These are phyloP conservation scores for Claviceps sp. DNA, from an alignment of 2,329 filamentous ascomycete species.

Conservation along the genomic window DNA sequence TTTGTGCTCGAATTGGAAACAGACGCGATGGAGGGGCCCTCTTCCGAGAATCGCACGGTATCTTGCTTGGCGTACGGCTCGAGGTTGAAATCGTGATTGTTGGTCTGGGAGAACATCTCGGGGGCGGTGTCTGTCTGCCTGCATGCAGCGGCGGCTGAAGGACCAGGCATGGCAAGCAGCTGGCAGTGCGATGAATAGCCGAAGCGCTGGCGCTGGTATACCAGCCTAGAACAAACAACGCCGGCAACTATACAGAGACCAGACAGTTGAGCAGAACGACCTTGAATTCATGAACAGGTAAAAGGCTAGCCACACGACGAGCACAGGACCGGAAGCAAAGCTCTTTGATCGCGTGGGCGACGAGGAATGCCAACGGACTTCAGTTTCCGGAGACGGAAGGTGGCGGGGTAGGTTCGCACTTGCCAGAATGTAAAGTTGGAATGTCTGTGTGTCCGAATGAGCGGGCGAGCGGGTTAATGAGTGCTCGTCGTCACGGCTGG, in stretches of 20 bases:
- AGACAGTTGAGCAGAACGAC: not conserved
- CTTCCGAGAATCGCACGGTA: conserved; percentile 8
- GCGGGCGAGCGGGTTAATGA: not conserved
- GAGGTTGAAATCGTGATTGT: not conserved
- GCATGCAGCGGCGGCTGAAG: conserved; percentile 3
- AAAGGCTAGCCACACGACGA: not conserved
- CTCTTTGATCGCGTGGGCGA: conserved; percentile 2
- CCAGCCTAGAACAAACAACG: not conserved
- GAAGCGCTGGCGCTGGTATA: not conserved
- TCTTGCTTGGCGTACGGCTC: conserved; percentile 5
- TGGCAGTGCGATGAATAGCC: not conserved
- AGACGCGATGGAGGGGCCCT: conserved; percentile 18
- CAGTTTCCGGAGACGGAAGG: conserved; percentile 8
- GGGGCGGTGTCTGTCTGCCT: conserved; percentile 3
- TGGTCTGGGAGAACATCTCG: not conserved
- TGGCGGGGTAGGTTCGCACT: conserved; percentile 7
- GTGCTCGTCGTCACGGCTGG: not conserved
- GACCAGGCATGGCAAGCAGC: conserved; percentile 1
- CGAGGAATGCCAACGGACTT: conserved; percentile 6
- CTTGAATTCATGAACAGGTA: not conserved
- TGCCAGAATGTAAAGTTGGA: not conserved
- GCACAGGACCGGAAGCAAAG: not conserved
- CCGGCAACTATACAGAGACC: not conserved
- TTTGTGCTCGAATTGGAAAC: conserved; percentile 19
- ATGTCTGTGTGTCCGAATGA: not conserved